Evolutionary conservation across 164 flowering plant genomes (phyloP), one percentile per base, ranked within the genome.

Genomic region (Sedum album): DNA sequence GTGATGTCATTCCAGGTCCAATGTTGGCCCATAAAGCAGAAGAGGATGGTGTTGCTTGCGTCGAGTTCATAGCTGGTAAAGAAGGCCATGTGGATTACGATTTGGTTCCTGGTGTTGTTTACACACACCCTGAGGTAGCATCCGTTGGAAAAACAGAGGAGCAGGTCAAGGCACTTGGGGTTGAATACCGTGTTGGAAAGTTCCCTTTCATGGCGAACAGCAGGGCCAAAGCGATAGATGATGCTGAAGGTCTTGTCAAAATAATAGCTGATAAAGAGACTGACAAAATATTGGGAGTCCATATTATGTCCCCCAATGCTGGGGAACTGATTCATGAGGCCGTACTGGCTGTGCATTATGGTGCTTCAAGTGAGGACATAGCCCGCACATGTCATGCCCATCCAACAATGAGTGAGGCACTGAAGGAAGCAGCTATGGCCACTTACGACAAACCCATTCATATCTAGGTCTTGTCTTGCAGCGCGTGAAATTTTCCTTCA

Each of bases 381-480:
- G 97, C 97, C 0, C 90, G 96, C 53, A 88, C 92, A 0, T 90
- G 96, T 82, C 98, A 93, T 73, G 96, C 98, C 1, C 98, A 93
- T 75, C 98, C 98, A 21, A 90, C 98, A 14, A 84, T 93, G 95
- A 87, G 95, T 60, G 98, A 93, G 80, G 98, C 98, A 8, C 53
- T 93, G 77, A 90, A 90, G 79, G 98, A 93, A 76, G 98, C 98
- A 57, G 98, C 98, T 18, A 90, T 93, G 96, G 98, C 98, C 39
- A 90, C 98, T 42, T 86, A 88, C 57, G 98, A 90, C 82, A 93
- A 93, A 81, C 85, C 98, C 76, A 93, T 93, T 74, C 98, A 93
- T 82, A 88, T 93, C 15, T 86, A 78, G 72, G 72, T 26, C 41
- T 38, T 10, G 41, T 77, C 94, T 93, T 74, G 86, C 98, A 79